Base-by-base conservation (phyloP, 257 asterid species). In the Linaria vulgaris region DNA sequence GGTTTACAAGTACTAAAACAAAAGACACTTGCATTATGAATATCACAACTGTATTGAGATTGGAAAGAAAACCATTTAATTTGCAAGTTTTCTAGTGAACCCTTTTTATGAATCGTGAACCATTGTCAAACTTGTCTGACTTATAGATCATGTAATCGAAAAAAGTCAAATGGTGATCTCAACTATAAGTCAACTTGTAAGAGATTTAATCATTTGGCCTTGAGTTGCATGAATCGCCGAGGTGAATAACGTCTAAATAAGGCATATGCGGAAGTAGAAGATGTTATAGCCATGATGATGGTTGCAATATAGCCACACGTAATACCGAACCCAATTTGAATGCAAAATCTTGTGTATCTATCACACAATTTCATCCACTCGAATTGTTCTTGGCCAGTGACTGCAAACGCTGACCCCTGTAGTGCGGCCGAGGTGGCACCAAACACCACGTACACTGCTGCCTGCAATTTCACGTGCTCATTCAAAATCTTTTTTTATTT, bases 311-410 rank as follows among this genome's bases (percentile, higher is more conserved):
- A 62, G 7, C 92, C 87, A 56, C 88, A 78, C 0, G 59, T 1
- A 14, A 85, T 43, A 3, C 82, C 87, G 12, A 74, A 88, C 0
- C 85, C 96, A 1, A 82, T 76, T 68, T 90, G 96, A 67, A 31
- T 0, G 82, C 97, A 90, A 39, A 88, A 90, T 61, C 83, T 80
- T 5, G 68, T 78, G 38, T 59, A 90, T 47, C 47, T 75, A 44
- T 88, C 64, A 82, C 97, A 90, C 1, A 80, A 2, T 53, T 90
- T 83, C 91, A 79, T 80, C 97, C 95, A 88, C 21, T 82, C 84
- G 25, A 90, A 73, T 21, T 78, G 71, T 27, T 55, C 49, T 34
- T 73, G 83, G 3, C 96, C 96, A n/a, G 72, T 78, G 6, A 90
- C 31, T 31, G 95, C 97, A 1, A 88, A 6, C 21, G 44, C 11